Evolutionary conservation across 192 early-diverging fungal species (phyloP), one percentile per base, ranked within the genome.

Genomic region (Mortierella alpina): DNA sequence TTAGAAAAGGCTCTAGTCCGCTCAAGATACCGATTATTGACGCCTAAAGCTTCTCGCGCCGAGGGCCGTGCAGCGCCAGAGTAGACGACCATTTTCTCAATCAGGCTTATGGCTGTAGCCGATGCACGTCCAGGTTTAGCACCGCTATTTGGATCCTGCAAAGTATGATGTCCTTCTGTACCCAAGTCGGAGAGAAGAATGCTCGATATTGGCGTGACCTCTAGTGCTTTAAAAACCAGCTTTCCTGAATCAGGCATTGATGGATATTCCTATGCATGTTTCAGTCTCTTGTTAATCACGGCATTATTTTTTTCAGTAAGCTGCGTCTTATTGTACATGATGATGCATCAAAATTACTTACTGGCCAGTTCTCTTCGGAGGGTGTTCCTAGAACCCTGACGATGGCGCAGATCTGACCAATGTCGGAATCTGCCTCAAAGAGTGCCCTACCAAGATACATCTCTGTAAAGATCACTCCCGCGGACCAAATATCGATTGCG

Each of bases 401-500:
- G 40, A 87, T 85, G 41, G 73, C 70, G 23, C 82, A 73, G 17
- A 87, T 57, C 56, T 87, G 86, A 8, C 85, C 86, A 48, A 87
- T 81, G 68, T 87, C 86, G 2, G 70, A 80, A 13, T 84, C 86
- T 7, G 84, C 84, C 57, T 72, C 66, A 71, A 87, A 84, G 13
- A 86, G 68, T 23, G 50, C 45, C 58, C 44, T 65, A 5, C 78
- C 79, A 0, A 73, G 52, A 50, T 79, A 84, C 66, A 88, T 79
- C 59, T 87, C 86, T 5, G 86, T 84, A 72, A 86, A 84, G 3
- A 88, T 48, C 5, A 86, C 85, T 7, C 86, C 86, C 39, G 78
- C 62, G 3, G 84, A 86, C 86, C 86, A 89, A 63, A 89, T 75
- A 66, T 89, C 88, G 31, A 84, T 70, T 2, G 88, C 59, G 15